Base-by-base conservation (phyloP, 768 basidiomycete species). In the Tulasnella sp. region DNA sequence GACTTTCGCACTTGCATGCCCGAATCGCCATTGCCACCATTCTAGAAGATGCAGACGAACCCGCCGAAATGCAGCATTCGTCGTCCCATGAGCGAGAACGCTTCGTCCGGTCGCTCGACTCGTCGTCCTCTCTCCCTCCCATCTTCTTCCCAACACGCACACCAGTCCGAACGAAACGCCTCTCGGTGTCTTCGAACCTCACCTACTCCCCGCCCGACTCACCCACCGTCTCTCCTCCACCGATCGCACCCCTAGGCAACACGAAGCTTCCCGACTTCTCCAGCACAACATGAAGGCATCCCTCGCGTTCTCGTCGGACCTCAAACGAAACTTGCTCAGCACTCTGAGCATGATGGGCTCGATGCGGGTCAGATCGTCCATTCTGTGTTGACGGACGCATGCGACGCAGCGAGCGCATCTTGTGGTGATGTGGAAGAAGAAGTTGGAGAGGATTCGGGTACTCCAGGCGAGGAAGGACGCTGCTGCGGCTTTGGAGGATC, bases 301-400 rank as follows among this genome's bases (percentile, higher is more conserved):
- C 0, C 86, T 92, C 59, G 90, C 92, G n/a, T 97, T 99, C 79
- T 90, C 92, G 11, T 92, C 93, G 0, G 83, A 89, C 0, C 81
- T 88, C 7, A 97, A 98, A 78, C 86, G 92, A 52, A 85, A 90
- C 22, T 82, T 98, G 16, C 82, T 99, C 35, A 91, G 91, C 74
- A 83, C 81, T 2, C 83, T 99, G 52, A 88, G 89, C 72, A 76
- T 80, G 32, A 82, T 97, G 5, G 96, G 97, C 0, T 99, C 74
- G 97, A 98, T 79, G 92, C 91, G 0, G 93, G 91, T 17, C 96
- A 99, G 81, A 90, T 98, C 66, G 89, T 90, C n/a, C 95, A 98
- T 78, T 93, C 91, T 0, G 97, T 98, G 14, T 83, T 91, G 62
- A 89, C 85, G 35, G 88, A 98, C 80, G 96, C 96, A 0, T 99